Conservation (phyloP, 257 asterid genomes). For the Jasminum sambac region DNA sequence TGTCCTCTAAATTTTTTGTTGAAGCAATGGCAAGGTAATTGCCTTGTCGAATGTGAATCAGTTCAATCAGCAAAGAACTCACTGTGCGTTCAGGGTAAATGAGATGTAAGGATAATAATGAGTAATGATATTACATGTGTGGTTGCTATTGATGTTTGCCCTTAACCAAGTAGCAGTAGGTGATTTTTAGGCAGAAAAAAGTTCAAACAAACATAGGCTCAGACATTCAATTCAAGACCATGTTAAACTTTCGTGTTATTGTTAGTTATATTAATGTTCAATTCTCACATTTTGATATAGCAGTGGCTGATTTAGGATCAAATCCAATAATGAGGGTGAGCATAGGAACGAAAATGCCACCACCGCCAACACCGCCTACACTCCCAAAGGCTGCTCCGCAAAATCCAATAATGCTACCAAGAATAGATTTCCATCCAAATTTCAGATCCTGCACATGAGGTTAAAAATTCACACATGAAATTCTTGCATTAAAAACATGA, state of each 20-base stretch:
- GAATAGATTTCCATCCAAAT: constrained; percentile 70
- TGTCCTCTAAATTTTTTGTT: neutral
- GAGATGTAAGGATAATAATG: too few species aligned
- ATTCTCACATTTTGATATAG: constrained; percentile 88
- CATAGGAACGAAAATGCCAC: constrained; percentile 97
- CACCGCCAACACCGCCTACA: constrained; percentile 98
- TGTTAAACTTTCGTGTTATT: neutral
- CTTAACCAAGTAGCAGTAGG: too few species aligned
- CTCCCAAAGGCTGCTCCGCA: constrained; percentile 97
- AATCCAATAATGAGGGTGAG: constrained; percentile 83
- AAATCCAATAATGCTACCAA: constrained; percentile 87
- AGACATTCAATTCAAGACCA: neutral
- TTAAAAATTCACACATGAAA: neutral
- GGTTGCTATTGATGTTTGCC: too few species aligned
- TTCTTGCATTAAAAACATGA: neutral
- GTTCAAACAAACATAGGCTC: too few species aligned
- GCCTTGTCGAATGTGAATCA: neutral
- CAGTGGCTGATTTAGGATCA: constrained; percentile 93
- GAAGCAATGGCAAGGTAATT: neutral
- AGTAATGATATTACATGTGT: too few species aligned
- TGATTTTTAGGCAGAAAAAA: too few species aligned
- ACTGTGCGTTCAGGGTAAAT: too few species aligned
- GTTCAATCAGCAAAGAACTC: constrained; percentile 6
- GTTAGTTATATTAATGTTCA: neutral
- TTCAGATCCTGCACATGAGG: constrained; percentile 58